These are phyloP conservation scores for Colletotrichum sp. DNA, from an alignment of 2,329 filamentous ascomycete genomes.

Conservation along the genomic window DNA sequence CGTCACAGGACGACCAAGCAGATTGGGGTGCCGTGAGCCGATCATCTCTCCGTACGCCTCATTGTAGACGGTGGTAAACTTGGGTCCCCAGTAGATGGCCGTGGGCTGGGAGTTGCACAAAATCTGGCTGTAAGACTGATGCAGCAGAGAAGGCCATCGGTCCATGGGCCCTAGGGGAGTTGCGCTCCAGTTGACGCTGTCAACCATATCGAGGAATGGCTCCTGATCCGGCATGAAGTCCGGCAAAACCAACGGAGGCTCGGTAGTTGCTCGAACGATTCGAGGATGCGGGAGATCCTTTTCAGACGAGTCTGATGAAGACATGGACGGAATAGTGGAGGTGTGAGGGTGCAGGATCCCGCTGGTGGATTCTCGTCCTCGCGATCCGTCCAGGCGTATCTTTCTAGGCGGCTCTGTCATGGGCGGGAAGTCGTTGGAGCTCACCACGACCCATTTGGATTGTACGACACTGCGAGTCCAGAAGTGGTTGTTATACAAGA, in stretches of 20 bases:
- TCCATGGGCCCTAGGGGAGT: slow-evolving; percentile 52
- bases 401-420: slow-evolving; percentile 35
- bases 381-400: slow-evolving; percentile 28
- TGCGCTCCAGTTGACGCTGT: slow-evolving; percentile 49
- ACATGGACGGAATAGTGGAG: not conserved
- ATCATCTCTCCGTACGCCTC: slow-evolving; percentile 68
- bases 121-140: slow-evolving; percentile 47
- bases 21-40: slow-evolving; percentile 65
- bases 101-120: slow-evolving; percentile 52
- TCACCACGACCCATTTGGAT: slow-evolving; percentile 41
- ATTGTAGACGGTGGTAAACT: slow-evolving; percentile 69
- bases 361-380: slow-evolving; percentile 17
- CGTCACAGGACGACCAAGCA: slow-evolving; percentile 64
- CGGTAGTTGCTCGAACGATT: slow-evolving; percentile 33
- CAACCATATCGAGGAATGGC: slow-evolving; percentile 42
- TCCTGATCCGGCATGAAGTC: slow-evolving; percentile 39
- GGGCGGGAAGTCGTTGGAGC: slow-evolving; percentile 38
- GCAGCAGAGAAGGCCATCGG: slow-evolving; percentile 50
- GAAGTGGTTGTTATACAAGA: slow-evolving; percentile 32
- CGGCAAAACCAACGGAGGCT: slow-evolving; percentile 34
- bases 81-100: slow-evolving; percentile 68
- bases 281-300: slow-evolving; percentile 19
- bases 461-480: slow-evolving; percentile 42
- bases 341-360: not conserved
- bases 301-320: not conserved